phyloP scores from a whole-genome alignment of 176 grass and related monocot species.

The Avena eriantha region DNA sequence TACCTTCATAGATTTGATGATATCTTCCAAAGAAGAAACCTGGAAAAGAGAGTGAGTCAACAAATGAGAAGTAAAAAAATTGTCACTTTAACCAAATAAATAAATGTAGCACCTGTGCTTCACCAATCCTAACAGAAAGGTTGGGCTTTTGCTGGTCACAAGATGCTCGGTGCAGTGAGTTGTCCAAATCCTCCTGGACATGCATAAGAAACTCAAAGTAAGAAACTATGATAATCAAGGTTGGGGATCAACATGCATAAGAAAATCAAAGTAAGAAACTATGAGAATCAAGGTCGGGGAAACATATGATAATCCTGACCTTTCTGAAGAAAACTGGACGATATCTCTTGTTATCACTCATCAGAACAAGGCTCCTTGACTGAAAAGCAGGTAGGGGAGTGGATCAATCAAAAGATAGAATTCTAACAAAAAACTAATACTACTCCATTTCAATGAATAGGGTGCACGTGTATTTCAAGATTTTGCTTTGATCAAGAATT shows the following conservation, averaged over 20 bases:
- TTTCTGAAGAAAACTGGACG: slow-evolving; percentile 98
- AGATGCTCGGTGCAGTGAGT: slow-evolving; percentile 71
- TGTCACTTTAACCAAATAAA: slow-evolving; percentile 7
- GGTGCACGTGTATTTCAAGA: too few species aligned
- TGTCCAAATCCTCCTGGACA: slow-evolving; percentile 90
- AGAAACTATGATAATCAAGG: slow-evolving; percentile 23
- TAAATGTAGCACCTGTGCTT: slow-evolving; percentile 66
- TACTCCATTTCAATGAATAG: too few species aligned
- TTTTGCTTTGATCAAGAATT: too few species aligned
- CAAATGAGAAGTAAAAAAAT: slow-evolving; percentile 9
- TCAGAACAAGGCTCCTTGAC: slow-evolving; percentile 88
- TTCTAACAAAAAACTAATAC: not conserved
- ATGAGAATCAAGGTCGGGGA: not conserved
- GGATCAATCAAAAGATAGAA: not conserved
- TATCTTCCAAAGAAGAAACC: slow-evolving; percentile 86
- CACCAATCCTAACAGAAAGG: slow-evolving; percentile 56
- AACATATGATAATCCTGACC: slow-evolving; percentile 49
- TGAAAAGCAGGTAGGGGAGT: slow-evolving; percentile 38
- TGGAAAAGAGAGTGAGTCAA: slow-evolving; percentile 35
- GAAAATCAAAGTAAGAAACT: slow-evolving; percentile 8
- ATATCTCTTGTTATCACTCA: slow-evolving; percentile 86
- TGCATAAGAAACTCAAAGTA: slow-evolving; percentile 4
- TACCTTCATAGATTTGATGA: slow-evolving; percentile 92
- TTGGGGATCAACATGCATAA: slow-evolving; percentile 22
- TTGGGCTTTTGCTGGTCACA: slow-evolving; percentile 67